These are phyloP conservation scores for Metschnikowia shivogae DNA, from an alignment of 805 yeast species.

Conservation along the genomic window DNA sequence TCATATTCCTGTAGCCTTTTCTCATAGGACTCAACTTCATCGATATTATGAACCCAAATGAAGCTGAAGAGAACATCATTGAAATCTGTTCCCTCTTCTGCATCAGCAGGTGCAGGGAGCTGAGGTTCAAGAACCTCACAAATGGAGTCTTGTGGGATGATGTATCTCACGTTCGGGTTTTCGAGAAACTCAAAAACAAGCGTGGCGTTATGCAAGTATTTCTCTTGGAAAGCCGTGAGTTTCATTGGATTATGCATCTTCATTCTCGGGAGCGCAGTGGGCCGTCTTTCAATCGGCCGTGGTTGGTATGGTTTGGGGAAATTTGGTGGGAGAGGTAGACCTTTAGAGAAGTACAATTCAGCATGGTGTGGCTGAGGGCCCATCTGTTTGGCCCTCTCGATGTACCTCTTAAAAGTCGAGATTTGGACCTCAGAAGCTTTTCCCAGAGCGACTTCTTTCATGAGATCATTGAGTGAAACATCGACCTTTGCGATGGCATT, in stretches of 20 bases:
- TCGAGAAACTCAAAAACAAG: slow-evolving; percentile 83
- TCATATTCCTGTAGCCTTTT: slow-evolving; percentile 28
- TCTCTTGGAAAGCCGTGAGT: slow-evolving; percentile 73
- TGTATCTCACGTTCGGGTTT: slow-evolving; percentile 67
- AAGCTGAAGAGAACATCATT: slow-evolving; percentile 46
- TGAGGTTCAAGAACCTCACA: slow-evolving; percentile 47
- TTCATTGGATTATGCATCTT: slow-evolving; percentile 45
- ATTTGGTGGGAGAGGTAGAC: slow-evolving; percentile 18
- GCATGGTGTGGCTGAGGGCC: slow-evolving; percentile 50
- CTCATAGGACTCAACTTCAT: slow-evolving; percentile 46
- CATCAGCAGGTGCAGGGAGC: slow-evolving; percentile 23
- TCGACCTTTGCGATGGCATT: slow-evolving; percentile 79
- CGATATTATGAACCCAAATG: slow-evolving; percentile 47
- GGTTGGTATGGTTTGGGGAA: slow-evolving; percentile 16
- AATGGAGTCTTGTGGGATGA: slow-evolving; percentile 72
- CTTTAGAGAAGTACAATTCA: slow-evolving; percentile 20
- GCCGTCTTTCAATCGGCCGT: slow-evolving; percentile 14
- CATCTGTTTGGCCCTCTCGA: slow-evolving; percentile 73
- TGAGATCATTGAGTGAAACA: slow-evolving; percentile 58
- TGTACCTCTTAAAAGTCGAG: slow-evolving; percentile 72
- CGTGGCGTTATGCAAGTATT: slow-evolving; percentile 63
- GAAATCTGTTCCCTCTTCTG: slow-evolving; percentile 19
- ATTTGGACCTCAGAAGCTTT: slow-evolving; percentile 70
- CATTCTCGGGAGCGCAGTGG: slow-evolving; percentile 13
- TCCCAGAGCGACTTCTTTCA: slow-evolving; percentile 86